Evolutionary conservation across 257 asterid species (phyloP).

Genomic region (Petunia secreta): DNA sequence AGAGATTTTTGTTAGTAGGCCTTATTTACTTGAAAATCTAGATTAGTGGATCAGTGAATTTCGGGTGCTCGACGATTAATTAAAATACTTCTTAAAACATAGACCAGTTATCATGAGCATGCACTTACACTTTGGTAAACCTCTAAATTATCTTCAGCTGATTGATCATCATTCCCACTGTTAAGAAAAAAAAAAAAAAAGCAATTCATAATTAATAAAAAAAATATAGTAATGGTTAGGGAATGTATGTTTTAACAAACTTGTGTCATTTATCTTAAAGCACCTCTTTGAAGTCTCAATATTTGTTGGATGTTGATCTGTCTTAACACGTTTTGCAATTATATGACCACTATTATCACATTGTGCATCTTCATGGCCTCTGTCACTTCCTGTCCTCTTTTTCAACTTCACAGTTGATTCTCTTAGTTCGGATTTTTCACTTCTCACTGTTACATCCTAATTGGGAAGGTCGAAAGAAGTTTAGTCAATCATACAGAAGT

Average conservation of each 20-base stretch:
- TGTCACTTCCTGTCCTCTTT: not conserved
- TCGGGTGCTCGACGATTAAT: no score
- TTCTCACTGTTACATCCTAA: not conserved
- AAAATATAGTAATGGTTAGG: not conserved
- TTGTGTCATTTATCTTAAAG: not conserved
- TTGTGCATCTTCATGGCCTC: not conserved
- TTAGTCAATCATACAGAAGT: not conserved
- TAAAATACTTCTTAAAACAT: no score
- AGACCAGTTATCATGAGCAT: not conserved
- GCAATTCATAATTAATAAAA: not conserved
- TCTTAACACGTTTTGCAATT: not conserved
- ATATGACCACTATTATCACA: not conserved
- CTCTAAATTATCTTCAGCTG: not conserved
- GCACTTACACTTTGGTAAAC: not conserved
- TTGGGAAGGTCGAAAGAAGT: not conserved
- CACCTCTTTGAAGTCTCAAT: not conserved
- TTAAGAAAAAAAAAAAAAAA: not conserved
- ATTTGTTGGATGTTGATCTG: not conserved
- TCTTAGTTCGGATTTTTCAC: not conserved
- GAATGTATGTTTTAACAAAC: not conserved
- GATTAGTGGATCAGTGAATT: no score
- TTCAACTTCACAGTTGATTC: not conserved
- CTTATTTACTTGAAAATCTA: no score
- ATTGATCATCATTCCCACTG: slow-evolving; percentile 7
- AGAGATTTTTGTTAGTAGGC: no score